Percentiles rank a stretch among this genome's conserved stretches.
Evolutionary conservation across 768 basidiomycete species (phyloP).

Genomic region (Cystobasidium tubakii): DNA sequence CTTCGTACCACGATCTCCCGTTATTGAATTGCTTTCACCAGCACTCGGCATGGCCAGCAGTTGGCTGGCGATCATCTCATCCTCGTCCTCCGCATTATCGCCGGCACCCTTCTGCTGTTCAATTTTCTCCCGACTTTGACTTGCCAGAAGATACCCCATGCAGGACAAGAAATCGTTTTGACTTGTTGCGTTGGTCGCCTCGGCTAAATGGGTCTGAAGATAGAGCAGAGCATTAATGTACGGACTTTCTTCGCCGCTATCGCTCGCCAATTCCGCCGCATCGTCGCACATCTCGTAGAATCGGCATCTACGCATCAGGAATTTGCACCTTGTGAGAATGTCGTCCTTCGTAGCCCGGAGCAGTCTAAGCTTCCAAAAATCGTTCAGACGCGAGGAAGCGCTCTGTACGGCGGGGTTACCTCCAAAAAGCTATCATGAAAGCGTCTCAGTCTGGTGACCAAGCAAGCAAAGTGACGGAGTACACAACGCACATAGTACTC

Average conservation of each 20-base stretch:
- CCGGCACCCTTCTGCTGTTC: slow-evolving; percentile 10
- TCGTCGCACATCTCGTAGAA: slow-evolving; percentile 23
- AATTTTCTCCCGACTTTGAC: slow-evolving; percentile 4
- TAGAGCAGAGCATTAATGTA: slow-evolving; percentile 43
- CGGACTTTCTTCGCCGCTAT: not conserved
- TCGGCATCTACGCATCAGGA: slow-evolving; percentile 43
- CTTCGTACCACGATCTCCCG: not conserved
- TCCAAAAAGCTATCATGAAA: slow-evolving; percentile 32
- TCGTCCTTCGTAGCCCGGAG: slow-evolving; percentile 39
- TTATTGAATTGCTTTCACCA: not conserved
- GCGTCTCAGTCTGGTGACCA: not conserved
- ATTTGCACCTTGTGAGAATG: slow-evolving; percentile 40
- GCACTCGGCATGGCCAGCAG: not conserved
- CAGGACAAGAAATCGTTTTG: slow-evolving; percentile 43
- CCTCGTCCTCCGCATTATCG: slow-evolving; percentile 11
- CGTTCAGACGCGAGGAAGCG: slow-evolving; percentile 12
- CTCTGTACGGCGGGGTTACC: slow-evolving; percentile 26
- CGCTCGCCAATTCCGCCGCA: not conserved
- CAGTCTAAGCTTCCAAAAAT: slow-evolving; percentile 34
- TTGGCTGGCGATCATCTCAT: slow-evolving; percentile 15
- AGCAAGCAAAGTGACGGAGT: not conserved
- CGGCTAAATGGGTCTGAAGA: slow-evolving; percentile 43
- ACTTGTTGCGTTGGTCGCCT: slow-evolving; percentile 40
- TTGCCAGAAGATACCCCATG: slow-evolving; percentile 43
- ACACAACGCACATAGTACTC: slow-evolving; percentile 22